phyloP scores from a whole-genome alignment of 1,284 basidiomycete species.

The Malassezia brasiliensis region DNA sequence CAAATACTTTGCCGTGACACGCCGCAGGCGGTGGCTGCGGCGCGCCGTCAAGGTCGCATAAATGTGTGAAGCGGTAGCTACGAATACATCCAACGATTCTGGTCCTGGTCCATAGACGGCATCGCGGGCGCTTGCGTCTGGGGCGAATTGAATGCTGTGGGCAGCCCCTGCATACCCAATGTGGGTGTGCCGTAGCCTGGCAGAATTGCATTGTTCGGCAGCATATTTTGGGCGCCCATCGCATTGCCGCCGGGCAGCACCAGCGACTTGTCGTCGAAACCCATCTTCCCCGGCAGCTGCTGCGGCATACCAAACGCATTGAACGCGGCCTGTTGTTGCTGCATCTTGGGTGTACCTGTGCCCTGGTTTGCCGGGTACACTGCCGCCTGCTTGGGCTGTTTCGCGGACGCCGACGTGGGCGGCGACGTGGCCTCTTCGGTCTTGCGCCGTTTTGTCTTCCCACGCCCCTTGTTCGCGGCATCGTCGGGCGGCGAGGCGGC shows the following conservation, averaged over 20 bases:
- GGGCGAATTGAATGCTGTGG: background rate
- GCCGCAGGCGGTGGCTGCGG: slow-evolving; percentile 19
- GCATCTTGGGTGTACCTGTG: too few relatives aligned
- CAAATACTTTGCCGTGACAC: slow-evolving; percentile 6
- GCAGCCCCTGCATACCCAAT: background rate
- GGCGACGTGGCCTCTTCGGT: slow-evolving; percentile 21
- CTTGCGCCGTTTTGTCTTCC: slow-evolving; percentile 20
- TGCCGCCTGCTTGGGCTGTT: slow-evolving; percentile 16
- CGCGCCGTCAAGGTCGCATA: slow-evolving; percentile 11
- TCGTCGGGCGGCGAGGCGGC: slow-evolving; percentile 22
- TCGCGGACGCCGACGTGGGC: slow-evolving; percentile 10
- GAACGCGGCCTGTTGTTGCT: too few relatives aligned
- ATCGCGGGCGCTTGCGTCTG: background rate
- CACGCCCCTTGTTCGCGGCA: slow-evolving; percentile 22
- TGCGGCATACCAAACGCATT: background rate
- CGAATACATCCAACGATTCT: background rate
- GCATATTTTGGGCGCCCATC: background rate
- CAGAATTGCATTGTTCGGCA: background rate
- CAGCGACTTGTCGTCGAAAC: slow-evolving; percentile 34
- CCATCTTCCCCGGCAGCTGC: background rate
- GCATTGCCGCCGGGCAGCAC: slow-evolving; percentile 27
- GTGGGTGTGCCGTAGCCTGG: background rate
- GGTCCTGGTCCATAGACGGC: background rate
- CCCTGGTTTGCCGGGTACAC: background rate
- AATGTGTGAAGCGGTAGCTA: background rate